A percentile compares a stretch with the other conserved stretches of the same genome.
Conservation (phyloP, 129 eudicot species). For the Centella asiatica region DNA sequence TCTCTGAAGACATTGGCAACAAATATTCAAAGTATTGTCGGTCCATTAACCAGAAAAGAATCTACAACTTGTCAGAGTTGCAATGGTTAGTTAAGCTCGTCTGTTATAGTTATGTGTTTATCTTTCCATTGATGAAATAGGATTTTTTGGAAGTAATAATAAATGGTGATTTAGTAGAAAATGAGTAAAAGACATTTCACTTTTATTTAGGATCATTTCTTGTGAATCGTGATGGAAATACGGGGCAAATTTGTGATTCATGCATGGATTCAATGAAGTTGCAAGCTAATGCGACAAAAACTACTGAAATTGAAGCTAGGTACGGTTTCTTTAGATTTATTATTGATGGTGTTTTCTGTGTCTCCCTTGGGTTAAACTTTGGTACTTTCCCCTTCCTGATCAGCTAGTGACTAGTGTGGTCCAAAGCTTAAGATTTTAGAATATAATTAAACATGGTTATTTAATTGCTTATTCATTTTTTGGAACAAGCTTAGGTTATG, state of each 20-base stretch:
- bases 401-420: too few relatives aligned
- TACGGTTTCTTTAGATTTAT: constrained; percentile 6
- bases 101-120: too few relatives aligned
- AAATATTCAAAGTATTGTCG: constrained; percentile 53
- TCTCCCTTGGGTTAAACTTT: neutral
- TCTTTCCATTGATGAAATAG: neutral
- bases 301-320: constrained; percentile 12
- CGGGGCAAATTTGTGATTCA: constrained; percentile 2
- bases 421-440: too few relatives aligned
- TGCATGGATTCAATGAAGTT: constrained; percentile 6
- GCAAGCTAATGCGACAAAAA: neutral
- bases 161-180: neutral
- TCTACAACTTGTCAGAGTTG: constrained; percentile 20
- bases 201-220: constrained; percentile 13
- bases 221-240: neutral
- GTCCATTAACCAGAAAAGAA: constrained; percentile 53
- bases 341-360: neutral
- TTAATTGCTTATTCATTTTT: too few relatives aligned
- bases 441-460: too few relatives aligned
- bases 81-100: constrained; percentile 19
- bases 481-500: too few relatives aligned
- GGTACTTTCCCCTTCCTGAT: neutral
- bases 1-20: constrained; percentile 43
- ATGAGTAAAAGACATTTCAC: neutral
- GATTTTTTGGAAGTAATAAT: too few relatives aligned